Percentiles rank a stretch among this genome's conserved stretches.
Evolutionary conservation across 768 basidiomycete genomes (phyloP).

Genomic region (Gautieria morchelliformis): DNA sequence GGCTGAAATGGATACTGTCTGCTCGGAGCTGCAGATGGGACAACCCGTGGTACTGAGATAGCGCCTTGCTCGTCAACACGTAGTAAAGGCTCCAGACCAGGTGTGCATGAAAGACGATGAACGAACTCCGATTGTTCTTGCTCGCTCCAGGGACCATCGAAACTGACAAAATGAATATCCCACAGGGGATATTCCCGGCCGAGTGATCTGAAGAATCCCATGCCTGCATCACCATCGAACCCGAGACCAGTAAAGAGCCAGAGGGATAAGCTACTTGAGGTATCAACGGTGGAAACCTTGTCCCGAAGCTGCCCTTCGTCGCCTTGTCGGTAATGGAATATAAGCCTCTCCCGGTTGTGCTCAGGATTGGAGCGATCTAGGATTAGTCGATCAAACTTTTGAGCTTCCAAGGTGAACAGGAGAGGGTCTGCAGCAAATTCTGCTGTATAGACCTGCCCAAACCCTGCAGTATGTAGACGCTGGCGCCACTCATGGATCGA

Average conservation of each 20-base stretch:
- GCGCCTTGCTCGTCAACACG: slow-evolving; percentile 19
- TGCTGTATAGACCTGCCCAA: background rate
- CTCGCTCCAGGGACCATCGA: slow-evolving; percentile 15
- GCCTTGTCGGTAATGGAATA: slow-evolving; percentile 13
- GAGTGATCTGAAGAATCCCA: slow-evolving; percentile 23
- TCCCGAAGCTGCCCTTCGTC: slow-evolving; percentile 14
- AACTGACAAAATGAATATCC: slow-evolving; percentile 21
- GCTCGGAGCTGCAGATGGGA: slow-evolving; percentile 16
- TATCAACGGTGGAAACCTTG: slow-evolving; percentile 9
- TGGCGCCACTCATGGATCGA: background rate
- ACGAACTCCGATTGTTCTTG: slow-evolving; percentile 1
- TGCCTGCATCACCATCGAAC: slow-evolving; percentile 20
- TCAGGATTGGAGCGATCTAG: background rate
- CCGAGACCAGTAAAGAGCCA: slow-evolving; percentile 24
- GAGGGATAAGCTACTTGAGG: slow-evolving; percentile 10
- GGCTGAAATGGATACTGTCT: background rate
- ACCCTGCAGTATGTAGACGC: background rate
- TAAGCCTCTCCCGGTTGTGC: background rate
- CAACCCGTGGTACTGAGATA: slow-evolving; percentile 20
- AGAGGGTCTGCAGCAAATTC: slow-evolving; percentile 6
- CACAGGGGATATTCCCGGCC: slow-evolving; percentile 23
- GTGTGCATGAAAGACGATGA: background rate
- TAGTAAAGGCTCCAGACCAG: slow-evolving; percentile 11
- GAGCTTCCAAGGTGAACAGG: slow-evolving; percentile 6
- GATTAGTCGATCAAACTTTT: background rate